Base-by-base conservation (phyloP, 2,329 filamentous ascomycete genomes). In the Canariomyces notabilis region DNA sequence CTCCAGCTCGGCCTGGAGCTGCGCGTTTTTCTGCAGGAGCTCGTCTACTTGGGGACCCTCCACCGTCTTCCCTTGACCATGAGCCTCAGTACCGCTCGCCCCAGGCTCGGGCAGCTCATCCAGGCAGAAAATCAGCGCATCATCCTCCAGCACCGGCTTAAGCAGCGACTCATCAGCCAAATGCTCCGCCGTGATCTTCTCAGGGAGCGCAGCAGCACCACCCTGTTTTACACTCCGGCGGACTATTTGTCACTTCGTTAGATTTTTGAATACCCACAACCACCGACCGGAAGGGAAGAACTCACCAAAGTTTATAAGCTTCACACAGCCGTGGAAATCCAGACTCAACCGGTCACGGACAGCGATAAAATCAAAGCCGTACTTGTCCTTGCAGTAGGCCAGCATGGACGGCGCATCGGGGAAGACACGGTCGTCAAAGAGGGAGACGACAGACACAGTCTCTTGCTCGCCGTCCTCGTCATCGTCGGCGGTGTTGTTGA, bases 61-160 rank as follows among this genome's bases (percentile, higher is more conserved):
- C 2, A 34, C 16, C 1, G 22, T 31, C 32, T 29, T 29, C 26
- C 26, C 26, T 29, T 29, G 26, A 11, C 26, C 26, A 4, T n/a
- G n/a, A n/a, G n/a, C 26, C 4, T 8, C 26, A 29, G 9, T 18
- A 9, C 38, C 55, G 2, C 58, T 64, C 14, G 66, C 57, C 11
- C 67, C 65, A 21, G 72, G 65, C 31, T 72, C 68, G 8, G 76
- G 73, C 15, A 95, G 72, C 52, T 96, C 93, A 53, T 95, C 91
- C 16, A 98, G 73, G 46, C 80, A 87, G 62, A 94, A 89, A 23
- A 98, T 79, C 43, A 97, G 72, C 4, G 90, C 87, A 63, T 98
- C 93, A 56, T 96, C 89, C 48, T 93, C 84, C 6, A 98, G 69
- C 4, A 89, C 83, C 0, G 93, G 93, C 61, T 86, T 85, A 48